These are phyloP conservation scores for Diplotaxis tenuifolia DNA, from an alignment of 345 rosid genomes.

Conservation along the genomic window DNA sequence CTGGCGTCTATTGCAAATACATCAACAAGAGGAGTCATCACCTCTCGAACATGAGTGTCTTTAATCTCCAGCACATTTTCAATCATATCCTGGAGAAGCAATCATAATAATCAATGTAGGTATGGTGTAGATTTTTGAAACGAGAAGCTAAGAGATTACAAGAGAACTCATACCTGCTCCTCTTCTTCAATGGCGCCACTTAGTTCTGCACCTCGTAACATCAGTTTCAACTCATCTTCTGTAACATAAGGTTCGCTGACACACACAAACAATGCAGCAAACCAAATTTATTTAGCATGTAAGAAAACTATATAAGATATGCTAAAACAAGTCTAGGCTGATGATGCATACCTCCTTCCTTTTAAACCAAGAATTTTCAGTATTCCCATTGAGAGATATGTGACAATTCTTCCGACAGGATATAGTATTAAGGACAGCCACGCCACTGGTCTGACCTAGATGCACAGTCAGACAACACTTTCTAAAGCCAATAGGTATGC, in stretches of 20 bases:
- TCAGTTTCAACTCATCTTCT: slow-evolving; percentile 90
- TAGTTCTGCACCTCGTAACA: slow-evolving; percentile 93
- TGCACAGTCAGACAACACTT: slow-evolving; percentile 37
- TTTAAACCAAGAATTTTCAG: slow-evolving; percentile 88
- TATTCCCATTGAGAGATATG: slow-evolving; percentile 94
- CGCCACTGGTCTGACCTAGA: slow-evolving; percentile 98
- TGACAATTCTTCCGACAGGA: slow-evolving; percentile 93
- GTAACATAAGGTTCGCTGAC: slow-evolving; percentile 84
- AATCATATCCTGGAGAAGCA: slow-evolving; percentile 84
- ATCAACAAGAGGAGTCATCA: slow-evolving; percentile 96
- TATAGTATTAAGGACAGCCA: slow-evolving; percentile 94
- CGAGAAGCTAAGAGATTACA: not conserved
- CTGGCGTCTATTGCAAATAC: slow-evolving; percentile 88
- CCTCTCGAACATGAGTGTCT: slow-evolving; percentile 91
- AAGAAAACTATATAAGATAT: not conserved
- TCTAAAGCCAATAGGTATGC: not conserved
- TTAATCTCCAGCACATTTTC: slow-evolving; percentile 96
- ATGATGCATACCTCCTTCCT: slow-evolving; percentile 71
- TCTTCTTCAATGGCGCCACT: slow-evolving; percentile 99
- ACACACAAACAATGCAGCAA: slow-evolving; percentile 1
- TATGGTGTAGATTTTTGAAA: not conserved
- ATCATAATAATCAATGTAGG: not conserved
- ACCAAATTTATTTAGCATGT: not conserved
- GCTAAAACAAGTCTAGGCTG: slow-evolving; percentile 20
- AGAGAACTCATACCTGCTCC: slow-evolving; percentile 63